phyloP scores from a whole-genome alignment of 2,329 filamentous ascomycete genomes.

The Aspergillus niger region DNA sequence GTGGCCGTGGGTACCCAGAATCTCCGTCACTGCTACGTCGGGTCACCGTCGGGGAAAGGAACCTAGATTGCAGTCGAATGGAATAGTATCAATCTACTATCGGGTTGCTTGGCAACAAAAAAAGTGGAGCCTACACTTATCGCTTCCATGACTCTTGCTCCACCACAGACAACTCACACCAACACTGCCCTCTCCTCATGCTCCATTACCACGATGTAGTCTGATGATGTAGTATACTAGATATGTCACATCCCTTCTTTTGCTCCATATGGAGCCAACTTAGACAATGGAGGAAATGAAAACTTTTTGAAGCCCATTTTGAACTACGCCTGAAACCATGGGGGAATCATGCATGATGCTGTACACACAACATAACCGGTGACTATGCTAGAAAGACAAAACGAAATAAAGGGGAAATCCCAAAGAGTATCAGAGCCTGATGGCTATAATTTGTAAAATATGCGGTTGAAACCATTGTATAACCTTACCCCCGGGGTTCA shows the following conservation, averaged over 20 bases:
- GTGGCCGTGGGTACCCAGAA: neutral
- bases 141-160: neutral
- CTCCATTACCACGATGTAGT: neutral
- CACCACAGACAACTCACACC: neutral
- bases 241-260: neutral
- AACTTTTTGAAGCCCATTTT: slow-evolving; percentile 3
- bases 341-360: slow-evolving; percentile 15
- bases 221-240: neutral
- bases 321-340: slow-evolving; percentile 2
- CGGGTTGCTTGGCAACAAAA: slow-evolving; percentile 17
- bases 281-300: neutral
- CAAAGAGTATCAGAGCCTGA: slow-evolving; percentile 7
- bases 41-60: neutral
- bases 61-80: neutral
- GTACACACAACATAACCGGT: slow-evolving; percentile 10
- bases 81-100: neutral
- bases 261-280: no score
- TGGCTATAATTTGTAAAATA: slow-evolving; percentile 4
- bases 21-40: slow-evolving; percentile 10
- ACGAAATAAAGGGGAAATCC: neutral
- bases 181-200: neutral
- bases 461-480: slow-evolving; percentile 4
- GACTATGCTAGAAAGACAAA: slow-evolving; percentile 5
- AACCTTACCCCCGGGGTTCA: slow-evolving; percentile 28
- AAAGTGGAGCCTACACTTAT: slow-evolving; percentile 16